Evolutionary conservation across 495 filamentous ascomycete genomes (phyloP).

Genomic region (Daldinia caldariorum): DNA sequence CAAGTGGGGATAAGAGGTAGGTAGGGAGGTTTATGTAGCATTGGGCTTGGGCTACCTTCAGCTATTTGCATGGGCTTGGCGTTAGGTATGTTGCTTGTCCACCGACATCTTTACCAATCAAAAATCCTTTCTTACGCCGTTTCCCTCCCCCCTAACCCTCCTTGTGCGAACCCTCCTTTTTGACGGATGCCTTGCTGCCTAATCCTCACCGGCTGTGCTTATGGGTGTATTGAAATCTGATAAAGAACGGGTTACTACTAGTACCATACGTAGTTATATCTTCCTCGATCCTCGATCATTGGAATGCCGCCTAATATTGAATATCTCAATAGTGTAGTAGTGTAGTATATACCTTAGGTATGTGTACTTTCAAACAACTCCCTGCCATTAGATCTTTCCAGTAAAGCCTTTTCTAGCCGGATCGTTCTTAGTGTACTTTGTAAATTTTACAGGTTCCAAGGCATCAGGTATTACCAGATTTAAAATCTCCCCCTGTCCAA

Average conservation of each 20-base stretch:
- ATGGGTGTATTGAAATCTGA: conserved; percentile 13
- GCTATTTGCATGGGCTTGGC: conserved; percentile 37
- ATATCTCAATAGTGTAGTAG: neutral
- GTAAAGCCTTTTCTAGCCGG: conserved; percentile 39
- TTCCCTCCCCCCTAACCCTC: neutral
- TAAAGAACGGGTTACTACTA: conserved; percentile 11
- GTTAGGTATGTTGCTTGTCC: conserved; percentile 8
- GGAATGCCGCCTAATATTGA: conserved; percentile 16
- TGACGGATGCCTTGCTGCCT: conserved; percentile 34
- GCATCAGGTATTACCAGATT: conserved; percentile 14
- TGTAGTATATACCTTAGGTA: neutral
- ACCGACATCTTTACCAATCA: conserved; percentile 13
- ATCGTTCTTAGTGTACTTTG: neutral
- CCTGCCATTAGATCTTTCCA: conserved; percentile 1
- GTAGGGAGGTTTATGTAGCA: conserved; percentile 34
- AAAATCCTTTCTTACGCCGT: conserved; percentile 12
- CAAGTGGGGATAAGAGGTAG: conserved; percentile 24
- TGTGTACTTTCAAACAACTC: conserved; percentile 9
- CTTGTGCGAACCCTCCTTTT: conserved; percentile 18
- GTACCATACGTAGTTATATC: neutral
- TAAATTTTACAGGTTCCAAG: conserved; percentile 1
- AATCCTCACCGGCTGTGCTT: conserved; percentile 42
- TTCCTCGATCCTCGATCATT: conserved; percentile 1
- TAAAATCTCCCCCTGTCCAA: conserved; percentile 24
- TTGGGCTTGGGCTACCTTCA: conserved; percentile 35